Conservation (phyloP, 306 rosid species). For the Ziziphus jujuba region DNA sequence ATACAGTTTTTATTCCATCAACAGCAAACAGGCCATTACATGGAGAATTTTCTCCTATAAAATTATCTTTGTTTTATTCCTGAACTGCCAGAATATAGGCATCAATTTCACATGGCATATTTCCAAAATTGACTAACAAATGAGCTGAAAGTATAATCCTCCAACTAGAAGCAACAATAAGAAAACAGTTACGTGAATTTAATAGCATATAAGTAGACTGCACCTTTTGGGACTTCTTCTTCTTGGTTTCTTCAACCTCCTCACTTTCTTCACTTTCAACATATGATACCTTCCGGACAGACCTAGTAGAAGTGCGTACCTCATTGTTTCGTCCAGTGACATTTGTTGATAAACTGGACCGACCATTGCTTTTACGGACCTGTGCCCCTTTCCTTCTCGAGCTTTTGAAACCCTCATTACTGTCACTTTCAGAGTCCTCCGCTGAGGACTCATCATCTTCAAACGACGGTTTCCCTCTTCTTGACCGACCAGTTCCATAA, state of each 20-base stretch:
- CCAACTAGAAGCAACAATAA: background rate
- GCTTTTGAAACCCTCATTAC: slow-evolving; percentile 69
- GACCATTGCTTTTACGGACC: slow-evolving; percentile 60
- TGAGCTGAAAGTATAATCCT: slow-evolving; percentile 12
- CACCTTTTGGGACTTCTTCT: slow-evolving; percentile 91
- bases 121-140: slow-evolving; percentile 16
- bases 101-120: background rate
- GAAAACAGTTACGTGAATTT: slow-evolving; percentile 11
- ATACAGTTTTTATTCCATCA: no score
- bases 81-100: background rate
- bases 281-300: slow-evolving; percentile 95
- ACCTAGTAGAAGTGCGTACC: slow-evolving; percentile 84
- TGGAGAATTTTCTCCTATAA: background rate
- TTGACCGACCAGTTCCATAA: slow-evolving; percentile 57
- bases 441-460: slow-evolving; percentile 81
- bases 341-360: slow-evolving; percentile 44
- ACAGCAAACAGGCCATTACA: background rate
- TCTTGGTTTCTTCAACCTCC: slow-evolving; percentile 85
- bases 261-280: slow-evolving; percentile 99
- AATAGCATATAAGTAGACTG: slow-evolving; percentile 21
- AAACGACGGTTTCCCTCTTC: slow-evolving; percentile 66
- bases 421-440: slow-evolving; percentile 73
- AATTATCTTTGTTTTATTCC: background rate
- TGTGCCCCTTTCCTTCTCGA: slow-evolving; percentile 50
- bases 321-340: slow-evolving; percentile 56